A percentile compares a stretch with the other conserved stretches of the same genome.
Conservation (phyloP, 371 early-diverging fungal species). For the Blakeslea trispora region DNA sequence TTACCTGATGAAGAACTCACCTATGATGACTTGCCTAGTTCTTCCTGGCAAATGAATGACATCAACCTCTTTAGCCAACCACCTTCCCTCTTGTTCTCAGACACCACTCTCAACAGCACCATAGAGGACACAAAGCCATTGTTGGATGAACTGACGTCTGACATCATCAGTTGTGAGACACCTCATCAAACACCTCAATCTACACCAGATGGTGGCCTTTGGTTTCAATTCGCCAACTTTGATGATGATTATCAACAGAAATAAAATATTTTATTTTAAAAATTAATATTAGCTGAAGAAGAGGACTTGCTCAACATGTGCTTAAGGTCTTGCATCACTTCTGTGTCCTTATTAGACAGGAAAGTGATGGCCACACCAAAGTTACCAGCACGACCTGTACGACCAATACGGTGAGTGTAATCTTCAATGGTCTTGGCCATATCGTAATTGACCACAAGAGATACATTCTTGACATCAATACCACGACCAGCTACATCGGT, state of each 20-base stretch:
- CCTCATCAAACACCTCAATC: conserved; percentile 9
- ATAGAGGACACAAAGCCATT: conserved; percentile 22
- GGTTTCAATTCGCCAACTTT: conserved; percentile 49
- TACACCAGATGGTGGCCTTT: conserved; percentile 21
- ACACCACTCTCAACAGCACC: conserved; percentile 20
- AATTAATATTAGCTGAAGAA: neutral
- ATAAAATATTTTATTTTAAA: neutral
- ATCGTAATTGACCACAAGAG: conserved; percentile 96
- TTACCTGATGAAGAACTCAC: conserved; percentile 23
- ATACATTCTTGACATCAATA: conserved; percentile 97
- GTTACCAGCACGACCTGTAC: conserved; percentile 97
- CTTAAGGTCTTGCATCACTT: conserved; percentile 86
- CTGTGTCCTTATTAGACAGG: conserved; percentile 78
- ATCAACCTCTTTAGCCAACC: conserved; percentile 22
- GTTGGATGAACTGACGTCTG: conserved; percentile 1
- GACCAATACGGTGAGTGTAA: conserved; percentile 97
- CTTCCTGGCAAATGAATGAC: conserved; percentile 27
- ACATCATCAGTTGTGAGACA: neutral
- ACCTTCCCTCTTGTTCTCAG: conserved; percentile 32
- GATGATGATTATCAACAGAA: conserved; percentile 36
- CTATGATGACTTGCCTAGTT: conserved; percentile 17
- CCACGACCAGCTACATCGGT: conserved; percentile 99
- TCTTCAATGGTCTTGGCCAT: conserved; percentile 97
- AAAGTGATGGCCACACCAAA: conserved; percentile 95
- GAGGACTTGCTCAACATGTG: conserved; percentile 80